A percentile compares a stretch with the other conserved stretches of the same genome.
These are phyloP conservation scores for Papilionanthe hybrid DNA, from an alignment of 116 monocot genomes.

Conservation along the genomic window DNA sequence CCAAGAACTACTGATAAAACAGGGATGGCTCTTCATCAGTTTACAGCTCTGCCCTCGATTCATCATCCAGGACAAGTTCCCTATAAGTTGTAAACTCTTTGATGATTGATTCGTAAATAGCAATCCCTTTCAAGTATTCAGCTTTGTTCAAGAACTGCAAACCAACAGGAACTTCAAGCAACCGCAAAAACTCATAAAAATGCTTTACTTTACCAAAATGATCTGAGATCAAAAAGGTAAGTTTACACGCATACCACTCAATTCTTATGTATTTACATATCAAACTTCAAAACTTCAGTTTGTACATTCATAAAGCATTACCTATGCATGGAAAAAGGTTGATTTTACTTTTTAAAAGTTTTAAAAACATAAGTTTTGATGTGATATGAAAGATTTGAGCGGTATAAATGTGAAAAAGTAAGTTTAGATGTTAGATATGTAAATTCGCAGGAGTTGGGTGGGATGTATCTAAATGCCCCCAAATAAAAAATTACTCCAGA, in stretches of 20 bases:
- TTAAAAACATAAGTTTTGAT: too few relatives aligned
- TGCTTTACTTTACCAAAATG: not conserved
- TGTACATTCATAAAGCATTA: too few relatives aligned
- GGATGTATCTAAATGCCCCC: too few relatives aligned
- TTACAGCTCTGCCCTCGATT: constrained; percentile 55
- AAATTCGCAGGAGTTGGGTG: too few relatives aligned
- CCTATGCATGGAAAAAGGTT: too few relatives aligned
- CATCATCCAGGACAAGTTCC: constrained; percentile 20
- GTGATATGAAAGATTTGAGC: too few relatives aligned
- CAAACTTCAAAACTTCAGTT: too few relatives aligned
- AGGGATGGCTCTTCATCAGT: not conserved
- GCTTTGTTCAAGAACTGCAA: constrained; percentile 74
- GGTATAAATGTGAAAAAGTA: too few relatives aligned
- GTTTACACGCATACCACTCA: too few relatives aligned
- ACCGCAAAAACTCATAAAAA: not conserved
- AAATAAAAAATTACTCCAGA: not conserved
- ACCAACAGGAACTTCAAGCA: not conserved
- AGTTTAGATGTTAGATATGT: too few relatives aligned
- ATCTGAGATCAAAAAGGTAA: not conserved
- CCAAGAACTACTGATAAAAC: not conserved
- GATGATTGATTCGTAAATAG: constrained; percentile 77
- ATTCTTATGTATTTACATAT: too few relatives aligned
- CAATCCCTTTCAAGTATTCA: constrained; percentile 89
- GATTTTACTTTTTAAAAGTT: too few relatives aligned
- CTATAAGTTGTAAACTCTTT: constrained; percentile 42